Base-by-base conservation (phyloP, 1,284 basidiomycete genomes). In the Microbotryum lychnidis-dioicae region DNA sequence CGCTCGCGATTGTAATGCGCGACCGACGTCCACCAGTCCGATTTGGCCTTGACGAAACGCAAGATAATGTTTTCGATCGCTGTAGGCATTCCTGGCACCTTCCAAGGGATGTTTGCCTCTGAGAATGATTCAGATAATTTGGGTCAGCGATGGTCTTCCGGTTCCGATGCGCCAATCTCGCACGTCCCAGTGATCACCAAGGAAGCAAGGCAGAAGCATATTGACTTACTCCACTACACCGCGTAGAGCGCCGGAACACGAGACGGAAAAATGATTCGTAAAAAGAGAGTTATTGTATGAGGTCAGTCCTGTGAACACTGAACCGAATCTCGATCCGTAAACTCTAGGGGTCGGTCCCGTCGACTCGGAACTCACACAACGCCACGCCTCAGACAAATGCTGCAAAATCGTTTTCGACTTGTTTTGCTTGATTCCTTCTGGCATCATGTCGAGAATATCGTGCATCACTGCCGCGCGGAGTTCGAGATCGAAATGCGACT, bases 1-100 rank as follows among this genome's bases (percentile, higher is more conserved):
- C 81, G 77, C 69, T 81, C 80, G 68, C 79, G 76, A 74, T 81
- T 80, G 75, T 79, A 81, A 70, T 81, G 80, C 6, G 85, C 87
- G 65, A 82, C 90, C 77, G 90, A 96, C 69, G 88, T 89, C 92
- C 93, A 98, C 92, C 92, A 97, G 75, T 98, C 96, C 12, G 91
- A 89, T 81, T 99, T 99, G 77, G 86, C 89, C 83, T 99, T 99
- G 83, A 98, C 94, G 78, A 98, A 99, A 57, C 96, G 87, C 51
- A 99, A 77, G 69, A 99, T 97, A 76, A 99, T 96, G 76, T 97
- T 98, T 78, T 98, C 96, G 69, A 99, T 96, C 8, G 96, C 90
- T 0, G 93, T 94, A 0, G 96, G 91, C 89, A 96, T 94, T 57
- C 91, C 91, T 14, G 90, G 91, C 6, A 94, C 91, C 76, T 93